These are phyloP conservation scores for Rhizopus stolonifer DNA, from an alignment of 371 early-diverging fungal genomes.

Conservation along the genomic window DNA sequence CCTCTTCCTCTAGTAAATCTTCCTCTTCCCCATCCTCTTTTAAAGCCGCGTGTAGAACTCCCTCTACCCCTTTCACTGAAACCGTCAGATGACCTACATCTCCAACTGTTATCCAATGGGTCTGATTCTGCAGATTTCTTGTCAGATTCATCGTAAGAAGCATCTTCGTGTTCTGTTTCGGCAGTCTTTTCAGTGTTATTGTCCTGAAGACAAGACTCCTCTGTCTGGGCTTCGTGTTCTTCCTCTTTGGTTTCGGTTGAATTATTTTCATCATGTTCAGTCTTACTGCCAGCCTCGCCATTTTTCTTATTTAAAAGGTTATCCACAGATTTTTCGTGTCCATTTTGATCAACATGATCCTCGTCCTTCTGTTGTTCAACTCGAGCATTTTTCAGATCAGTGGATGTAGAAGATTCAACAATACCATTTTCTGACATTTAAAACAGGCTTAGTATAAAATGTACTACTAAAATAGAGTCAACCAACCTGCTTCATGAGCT, in stretches of 20 bases:
- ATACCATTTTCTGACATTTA: no score
- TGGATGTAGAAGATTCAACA: no score
- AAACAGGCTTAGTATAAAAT: no score
- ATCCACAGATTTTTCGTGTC: background rate
- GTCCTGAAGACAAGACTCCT: background rate
- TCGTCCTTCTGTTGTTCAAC: no score
- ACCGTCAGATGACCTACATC: background rate
- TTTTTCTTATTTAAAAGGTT: background rate
- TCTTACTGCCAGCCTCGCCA: background rate
- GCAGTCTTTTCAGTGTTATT: background rate
- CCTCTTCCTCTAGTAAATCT: conserved; percentile 15
- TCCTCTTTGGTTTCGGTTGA: background rate
- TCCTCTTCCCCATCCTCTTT: conserved; percentile 19
- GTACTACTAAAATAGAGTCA: background rate
- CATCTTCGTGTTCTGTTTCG: background rate
- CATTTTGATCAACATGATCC: background rate
- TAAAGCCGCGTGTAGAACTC: background rate
- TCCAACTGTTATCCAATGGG: conserved; percentile 8
- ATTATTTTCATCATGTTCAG: no score
- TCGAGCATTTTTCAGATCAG: no score
- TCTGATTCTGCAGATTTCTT: background rate
- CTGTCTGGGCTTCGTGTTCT: background rate
- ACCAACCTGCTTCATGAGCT: background rate
- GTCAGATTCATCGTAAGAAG: background rate
- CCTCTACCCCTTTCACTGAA: conserved; percentile 4